phyloP scores from a whole-genome alignment of 2,329 filamentous ascomycete genomes.

The Tricladium varicosporioides region DNA sequence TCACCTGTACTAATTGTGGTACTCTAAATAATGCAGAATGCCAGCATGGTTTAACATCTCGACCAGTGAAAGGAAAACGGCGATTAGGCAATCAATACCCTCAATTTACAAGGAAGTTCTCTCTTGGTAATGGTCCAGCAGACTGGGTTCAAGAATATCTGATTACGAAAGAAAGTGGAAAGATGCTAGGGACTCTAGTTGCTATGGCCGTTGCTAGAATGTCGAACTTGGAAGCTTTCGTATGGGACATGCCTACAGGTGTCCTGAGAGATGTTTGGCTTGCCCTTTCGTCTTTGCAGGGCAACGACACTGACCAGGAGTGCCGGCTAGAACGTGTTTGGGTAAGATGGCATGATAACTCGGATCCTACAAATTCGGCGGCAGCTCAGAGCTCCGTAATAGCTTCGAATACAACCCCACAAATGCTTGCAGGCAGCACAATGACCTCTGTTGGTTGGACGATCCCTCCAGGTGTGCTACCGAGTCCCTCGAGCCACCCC shows the following conservation, averaged over 20 bases:
- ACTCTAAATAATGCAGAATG: slow-evolving; percentile 27
- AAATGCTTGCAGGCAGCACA: slow-evolving; percentile 36
- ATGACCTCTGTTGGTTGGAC: slow-evolving; percentile 43
- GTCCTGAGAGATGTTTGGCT: slow-evolving; percentile 80
- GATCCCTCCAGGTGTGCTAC: slow-evolving; percentile 26
- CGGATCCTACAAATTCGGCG: slow-evolving; percentile 28
- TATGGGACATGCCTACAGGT: slow-evolving; percentile 89
- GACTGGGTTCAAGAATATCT: slow-evolving; percentile 81
- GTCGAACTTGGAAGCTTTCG: slow-evolving; percentile 76
- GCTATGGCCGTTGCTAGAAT: slow-evolving; percentile 78
- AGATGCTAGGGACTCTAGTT: slow-evolving; percentile 83
- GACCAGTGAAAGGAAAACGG: slow-evolving; percentile 30
- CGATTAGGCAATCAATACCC: slow-evolving; percentile 73
- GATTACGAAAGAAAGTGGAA: slow-evolving; percentile 78
- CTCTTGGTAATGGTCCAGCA: slow-evolving; percentile 74
- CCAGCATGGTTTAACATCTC: slow-evolving; percentile 22
- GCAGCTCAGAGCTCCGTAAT: slow-evolving; percentile 23
- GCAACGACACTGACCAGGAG: slow-evolving; percentile 51
- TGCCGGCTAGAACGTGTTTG: slow-evolving; percentile 72
- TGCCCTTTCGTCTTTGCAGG: slow-evolving; percentile 68
- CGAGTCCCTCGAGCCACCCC: slow-evolving; percentile 22
- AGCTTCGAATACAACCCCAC: slow-evolving; percentile 24
- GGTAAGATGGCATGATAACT: slow-evolving; percentile 81
- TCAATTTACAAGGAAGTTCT: slow-evolving; percentile 77
- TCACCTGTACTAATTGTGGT: slow-evolving; percentile 35